Conservation (phyloP, 2,329 filamentous ascomycete genomes). For the Ceratocystis colombiana region DNA sequence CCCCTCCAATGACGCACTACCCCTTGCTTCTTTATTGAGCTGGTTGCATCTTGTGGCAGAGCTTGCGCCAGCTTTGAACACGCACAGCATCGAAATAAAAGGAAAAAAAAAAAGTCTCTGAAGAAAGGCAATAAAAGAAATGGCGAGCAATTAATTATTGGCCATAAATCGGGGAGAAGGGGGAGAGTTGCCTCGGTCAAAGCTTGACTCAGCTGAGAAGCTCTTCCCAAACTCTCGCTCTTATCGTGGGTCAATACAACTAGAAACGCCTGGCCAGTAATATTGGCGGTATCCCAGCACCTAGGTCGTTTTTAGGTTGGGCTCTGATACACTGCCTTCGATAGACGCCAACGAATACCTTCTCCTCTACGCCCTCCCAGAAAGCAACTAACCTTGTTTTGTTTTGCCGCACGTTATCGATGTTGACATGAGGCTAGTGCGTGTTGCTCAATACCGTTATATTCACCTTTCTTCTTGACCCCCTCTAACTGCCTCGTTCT, state of each 20-base stretch:
- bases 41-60: conserved; percentile 1
- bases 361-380: not conserved
- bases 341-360: not conserved
- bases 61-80: conserved; percentile 8
- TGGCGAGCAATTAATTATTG: not conserved
- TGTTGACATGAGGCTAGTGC: not conserved
- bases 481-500: not conserved
- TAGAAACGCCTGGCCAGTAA: too few relatives aligned
- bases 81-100: not conserved
- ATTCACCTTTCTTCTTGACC: not conserved
- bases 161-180: not conserved
- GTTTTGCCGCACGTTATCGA: conserved; percentile 6
- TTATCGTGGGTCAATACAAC: too few relatives aligned
- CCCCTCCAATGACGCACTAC: conserved; percentile 11
- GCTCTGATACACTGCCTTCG: not conserved
- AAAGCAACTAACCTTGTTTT: conserved; percentile 4
- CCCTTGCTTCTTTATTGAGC: not conserved
- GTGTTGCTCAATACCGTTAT: not conserved
- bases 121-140: not conserved
- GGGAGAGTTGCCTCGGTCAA: not conserved
- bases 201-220: not conserved
- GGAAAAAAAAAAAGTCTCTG: not conserved
- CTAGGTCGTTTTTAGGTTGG: too few relatives aligned
- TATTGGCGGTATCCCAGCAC: too few relatives aligned
- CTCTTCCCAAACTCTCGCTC: too few relatives aligned